phyloP scores from a whole-genome alignment of 2,329 filamentous ascomycete genomes.

The Monosporascus sp. region DNA sequence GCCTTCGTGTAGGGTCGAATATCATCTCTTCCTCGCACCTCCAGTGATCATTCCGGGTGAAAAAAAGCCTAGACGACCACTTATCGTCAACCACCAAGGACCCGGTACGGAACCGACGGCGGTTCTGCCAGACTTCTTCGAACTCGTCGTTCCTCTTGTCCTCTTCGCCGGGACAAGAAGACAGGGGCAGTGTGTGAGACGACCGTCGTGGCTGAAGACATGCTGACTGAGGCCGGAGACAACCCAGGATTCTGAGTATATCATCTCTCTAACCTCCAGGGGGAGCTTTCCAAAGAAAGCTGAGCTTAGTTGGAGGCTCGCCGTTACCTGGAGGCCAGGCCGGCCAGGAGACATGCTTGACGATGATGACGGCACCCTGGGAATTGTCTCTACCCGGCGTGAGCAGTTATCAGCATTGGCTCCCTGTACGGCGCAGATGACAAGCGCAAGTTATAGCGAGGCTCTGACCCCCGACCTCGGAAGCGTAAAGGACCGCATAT shows the following conservation, averaged over 20 bases:
- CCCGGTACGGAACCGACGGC: slow-evolving; percentile 5
- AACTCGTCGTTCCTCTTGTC: slow-evolving; percentile 14
- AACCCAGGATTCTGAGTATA: slow-evolving; percentile 17
- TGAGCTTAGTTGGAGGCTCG: slow-evolving; percentile 10
- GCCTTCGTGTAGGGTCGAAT: neutral
- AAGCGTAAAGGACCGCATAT: neutral
- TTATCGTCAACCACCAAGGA: slow-evolving; percentile 6
- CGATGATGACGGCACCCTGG: neutral
- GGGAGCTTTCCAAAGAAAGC: slow-evolving; percentile 13
- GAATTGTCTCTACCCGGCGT: neutral
- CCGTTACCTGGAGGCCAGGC: slow-evolving; percentile 5
- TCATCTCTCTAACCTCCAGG: slow-evolving; percentile 17
- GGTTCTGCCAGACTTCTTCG: slow-evolving; percentile 7
- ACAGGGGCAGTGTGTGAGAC: slow-evolving; percentile 17
- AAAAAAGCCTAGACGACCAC: slow-evolving; percentile 14
- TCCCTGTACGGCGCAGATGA: neutral
- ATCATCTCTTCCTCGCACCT: slow-evolving; percentile 17
- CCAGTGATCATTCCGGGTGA: slow-evolving; percentile 18
- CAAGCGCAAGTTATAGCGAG: neutral
- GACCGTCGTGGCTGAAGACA: slow-evolving; percentile 8
- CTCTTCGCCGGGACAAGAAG: slow-evolving; percentile 5
- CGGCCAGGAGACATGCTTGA: slow-evolving; percentile 1
- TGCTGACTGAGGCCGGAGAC: slow-evolving; percentile 16
- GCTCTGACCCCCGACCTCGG: neutral
- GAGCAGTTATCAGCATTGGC: neutral